phyloP scores from a whole-genome alignment of 2,329 filamentous ascomycete species.

The Claviceps africana region DNA sequence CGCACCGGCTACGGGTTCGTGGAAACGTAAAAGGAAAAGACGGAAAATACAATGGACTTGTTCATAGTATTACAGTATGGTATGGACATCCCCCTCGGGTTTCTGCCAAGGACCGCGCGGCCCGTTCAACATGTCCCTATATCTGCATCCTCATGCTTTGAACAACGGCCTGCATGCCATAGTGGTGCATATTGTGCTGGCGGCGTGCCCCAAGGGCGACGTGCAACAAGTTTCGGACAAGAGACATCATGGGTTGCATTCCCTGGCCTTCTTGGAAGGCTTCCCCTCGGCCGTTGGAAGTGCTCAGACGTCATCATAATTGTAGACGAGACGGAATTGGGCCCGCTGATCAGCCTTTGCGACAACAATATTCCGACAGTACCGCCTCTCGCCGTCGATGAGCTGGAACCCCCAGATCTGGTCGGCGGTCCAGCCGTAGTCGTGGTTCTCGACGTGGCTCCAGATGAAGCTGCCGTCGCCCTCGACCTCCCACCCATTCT shows the following conservation, averaged over 20 bases:
- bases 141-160: too few species aligned
- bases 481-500: constrained; percentile 45
- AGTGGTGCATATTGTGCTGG: too few species aligned
- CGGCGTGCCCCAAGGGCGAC: too few species aligned
- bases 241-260: background rate
- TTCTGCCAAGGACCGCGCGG: too few species aligned
- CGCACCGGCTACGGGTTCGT: background rate
- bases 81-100: background rate
- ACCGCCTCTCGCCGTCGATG: constrained; percentile 36
- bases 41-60: background rate
- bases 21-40: background rate
- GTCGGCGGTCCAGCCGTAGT: constrained; percentile 38
- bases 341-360: constrained; percentile 35
- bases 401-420: constrained; percentile 50
- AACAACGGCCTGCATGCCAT: background rate
- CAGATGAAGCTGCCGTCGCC: constrained; percentile 49
- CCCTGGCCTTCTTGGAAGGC: background rate
- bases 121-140: background rate
- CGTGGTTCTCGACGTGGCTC: constrained; percentile 42
- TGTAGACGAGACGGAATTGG: constrained; percentile 41
- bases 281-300: background rate
- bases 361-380: constrained; percentile 39
- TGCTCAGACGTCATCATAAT: constrained; percentile 24
- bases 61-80: background rate
- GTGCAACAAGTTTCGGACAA: too few species aligned